Base-by-base conservation (phyloP, 345 rosid species). In the Cardiospermum halicacabum region DNA sequence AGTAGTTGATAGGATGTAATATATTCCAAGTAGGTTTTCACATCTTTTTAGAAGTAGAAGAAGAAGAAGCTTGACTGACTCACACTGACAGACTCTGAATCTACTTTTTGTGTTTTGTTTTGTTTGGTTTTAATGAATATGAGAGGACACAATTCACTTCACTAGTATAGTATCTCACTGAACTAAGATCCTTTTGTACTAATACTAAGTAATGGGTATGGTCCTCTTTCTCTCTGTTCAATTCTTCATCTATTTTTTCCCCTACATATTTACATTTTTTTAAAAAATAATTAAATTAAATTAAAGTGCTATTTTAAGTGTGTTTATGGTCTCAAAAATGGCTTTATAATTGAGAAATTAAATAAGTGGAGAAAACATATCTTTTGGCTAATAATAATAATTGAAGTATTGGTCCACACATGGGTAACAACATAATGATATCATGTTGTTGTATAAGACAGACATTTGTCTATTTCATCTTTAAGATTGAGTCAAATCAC, bases 1-100 rank as follows among this genome's bases (percentile, higher is more conserved):
- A 5, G 43, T 11, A 39, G 12, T 39, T 39, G 13, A 39, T 2
- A 11, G 43, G 43, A 39, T 3, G 3, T 34, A 34, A 34, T 9
- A 3, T 28, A 34, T 68, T 45, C 65, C 62, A 56, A 57, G 74
- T 68, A 48, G 70, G 16, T 7, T 53, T n/a, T 42, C 77, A 60
- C 70, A 11, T 64, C 70, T 78, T 75, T 78, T 63, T 18, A 71
- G 61, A 49, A 37, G 34, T 21, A 13, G 62, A 30, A 71, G 61
- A 49, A 37, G 34, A 28, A 13, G 62, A 30, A 49, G 26, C 69
- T 68, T 74, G 71, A 65, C 74, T 58, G 12, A 36, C 71, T 24
- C n/a, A n/a, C n/a, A n/a, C n/a, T n/a, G n/a, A n/a, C n/a, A n/a
- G n/a, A n/a, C n/a, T n/a, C n/a, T n/a, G n/a, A n/a, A n/a, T n/a